Evolutionary conservation across 2,329 filamentous ascomycete species (phyloP).

Genomic region (Bipolaris bicolor): DNA sequence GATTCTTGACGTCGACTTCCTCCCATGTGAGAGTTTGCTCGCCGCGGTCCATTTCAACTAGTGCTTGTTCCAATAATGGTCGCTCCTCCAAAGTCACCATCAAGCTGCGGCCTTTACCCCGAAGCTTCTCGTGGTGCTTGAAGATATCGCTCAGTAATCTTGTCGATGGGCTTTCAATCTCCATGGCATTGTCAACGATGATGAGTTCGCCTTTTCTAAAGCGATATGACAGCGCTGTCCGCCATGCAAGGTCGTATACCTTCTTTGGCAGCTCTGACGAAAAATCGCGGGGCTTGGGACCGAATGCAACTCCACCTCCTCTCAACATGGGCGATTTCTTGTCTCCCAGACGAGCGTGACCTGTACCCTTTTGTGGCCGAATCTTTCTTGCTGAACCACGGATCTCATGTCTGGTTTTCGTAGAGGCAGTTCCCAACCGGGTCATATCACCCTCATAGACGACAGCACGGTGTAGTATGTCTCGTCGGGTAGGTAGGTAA

Average conservation of each 20-base stretch:
- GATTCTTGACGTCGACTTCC: constrained; percentile 95
- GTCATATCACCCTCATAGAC: constrained; percentile 90
- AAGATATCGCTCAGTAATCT: constrained; percentile 73
- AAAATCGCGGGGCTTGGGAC: constrained; percentile 93
- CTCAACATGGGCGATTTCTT: constrained; percentile 80
- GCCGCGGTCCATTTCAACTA: constrained; percentile 70
- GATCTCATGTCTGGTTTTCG: constrained; percentile 70
- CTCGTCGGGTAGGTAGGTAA: constrained; percentile 82
- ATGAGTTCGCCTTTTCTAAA: constrained; percentile 87
- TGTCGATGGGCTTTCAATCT: constrained; percentile 69
- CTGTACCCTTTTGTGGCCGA: constrained; percentile 83
- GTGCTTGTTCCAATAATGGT: constrained; percentile 66
- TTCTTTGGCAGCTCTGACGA: constrained; percentile 81
- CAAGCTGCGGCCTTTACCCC: constrained; percentile 36
- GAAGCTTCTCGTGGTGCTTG: constrained; percentile 64
- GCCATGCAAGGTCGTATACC: constrained; percentile 94
- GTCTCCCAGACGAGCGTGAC: constrained; percentile 77
- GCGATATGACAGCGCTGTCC: constrained; percentile 90
- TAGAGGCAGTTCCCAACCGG: constrained; percentile 73
- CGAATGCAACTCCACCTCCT: constrained; percentile 87
- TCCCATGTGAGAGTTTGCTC: constrained; percentile 71
- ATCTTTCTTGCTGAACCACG: constrained; percentile 84
- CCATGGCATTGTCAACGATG: constrained; percentile 78
- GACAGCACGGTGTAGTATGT: constrained; percentile 90
- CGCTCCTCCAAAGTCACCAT: constrained; percentile 39